Evolutionary conservation across 495 filamentous ascomycete species (phyloP).

Genomic region (Penicillium lagena): DNA sequence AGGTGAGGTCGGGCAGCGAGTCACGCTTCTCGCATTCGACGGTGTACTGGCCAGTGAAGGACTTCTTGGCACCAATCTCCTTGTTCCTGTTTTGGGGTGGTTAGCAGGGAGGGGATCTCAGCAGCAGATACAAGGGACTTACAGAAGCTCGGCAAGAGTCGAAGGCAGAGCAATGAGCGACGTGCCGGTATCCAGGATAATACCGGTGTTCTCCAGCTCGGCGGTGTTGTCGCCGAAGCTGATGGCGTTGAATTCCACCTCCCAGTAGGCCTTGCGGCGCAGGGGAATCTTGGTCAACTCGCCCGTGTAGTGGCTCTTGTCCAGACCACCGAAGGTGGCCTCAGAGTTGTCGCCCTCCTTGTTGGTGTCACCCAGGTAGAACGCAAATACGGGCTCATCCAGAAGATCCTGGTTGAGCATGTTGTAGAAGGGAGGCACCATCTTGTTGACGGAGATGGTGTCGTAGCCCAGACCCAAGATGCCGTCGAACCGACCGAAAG

Average conservation of each 20-base stretch:
- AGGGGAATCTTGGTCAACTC: slow-evolving; percentile 89
- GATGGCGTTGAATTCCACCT: slow-evolving; percentile 92
- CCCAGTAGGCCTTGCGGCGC: slow-evolving; percentile 99
- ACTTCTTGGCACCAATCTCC: slow-evolving; percentile 97
- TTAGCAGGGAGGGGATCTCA: too few species aligned
- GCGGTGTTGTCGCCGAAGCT: slow-evolving; percentile 76
- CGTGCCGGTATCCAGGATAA: slow-evolving; percentile 97
- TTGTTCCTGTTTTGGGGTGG: slow-evolving; percentile 55
- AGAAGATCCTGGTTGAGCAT: slow-evolving; percentile 84
- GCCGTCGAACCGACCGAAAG: slow-evolving; percentile 96
- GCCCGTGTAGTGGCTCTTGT: slow-evolving; percentile 80
- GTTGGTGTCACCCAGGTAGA: slow-evolving; percentile 81
- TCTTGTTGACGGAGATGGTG: slow-evolving; percentile 91
- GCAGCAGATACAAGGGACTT: slow-evolving; percentile 17
- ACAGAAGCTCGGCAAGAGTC: slow-evolving; percentile 88
- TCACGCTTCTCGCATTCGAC: slow-evolving; percentile 83
- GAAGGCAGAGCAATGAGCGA: slow-evolving; percentile 94
- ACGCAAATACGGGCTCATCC: slow-evolving; percentile 91
- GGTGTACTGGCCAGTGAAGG: slow-evolving; percentile 89
- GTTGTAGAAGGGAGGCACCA: slow-evolving; percentile 92
- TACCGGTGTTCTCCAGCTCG: slow-evolving; percentile 86
- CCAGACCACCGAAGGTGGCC: slow-evolving; percentile 86
- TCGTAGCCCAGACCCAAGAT: slow-evolving; percentile 95
- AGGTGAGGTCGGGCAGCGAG: slow-evolving; percentile 78
- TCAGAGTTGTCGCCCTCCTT: slow-evolving; percentile 73